Evolutionary conservation across 2,329 filamentous ascomycete species (phyloP), one percentile per base, ranked within the genome.

Genomic region (Kalmusia sp.): DNA sequence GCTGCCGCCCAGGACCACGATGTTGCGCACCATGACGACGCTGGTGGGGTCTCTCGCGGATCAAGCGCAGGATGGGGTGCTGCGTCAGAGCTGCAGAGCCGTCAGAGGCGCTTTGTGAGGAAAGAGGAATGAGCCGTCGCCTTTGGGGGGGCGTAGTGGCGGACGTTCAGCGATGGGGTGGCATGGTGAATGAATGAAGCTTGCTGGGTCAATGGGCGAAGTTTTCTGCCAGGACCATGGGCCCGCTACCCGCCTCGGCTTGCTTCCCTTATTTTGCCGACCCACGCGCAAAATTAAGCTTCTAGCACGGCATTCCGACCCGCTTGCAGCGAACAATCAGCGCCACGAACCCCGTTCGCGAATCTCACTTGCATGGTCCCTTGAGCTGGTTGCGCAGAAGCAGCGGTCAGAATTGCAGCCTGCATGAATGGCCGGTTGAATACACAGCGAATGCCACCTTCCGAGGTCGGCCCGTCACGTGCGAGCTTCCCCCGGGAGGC

Each of bases 1-100:
- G 74, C 90, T 95, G 57, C 95, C 93, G 65, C 93, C 92, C 61
- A 99, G 87, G 58, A 99, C 85, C 70, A 96, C 91, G 62, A 99
- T 92, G 76, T 96, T 96, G 76, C 93, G 89, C 64, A 97, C 93
- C 92, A 97, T 96, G 63, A 57, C 58, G 56, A 54, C 44, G 50
- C 57, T 52, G 51, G 54, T 50, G 54, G 60, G 50, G 49, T 27
- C 39, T 52, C 31, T 41, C 34, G 35, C 28, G 28, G 41, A 14
- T 35, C 25, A 7, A 35, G 40, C 47, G 52, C 33, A 43, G 48
- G 38, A 41, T 37, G 31, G 22, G 22, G 22, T 17, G 31, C 31
- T 37, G 31, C 31, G 31, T 25, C 15, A 50, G 51, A 31, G 38
- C 46, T 48, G 54, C 51, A 51, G 41, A 41, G 47, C 37, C 31